Conservation (phyloP, 139 green algal genomes). For the Micromonas pusilla region DNA sequence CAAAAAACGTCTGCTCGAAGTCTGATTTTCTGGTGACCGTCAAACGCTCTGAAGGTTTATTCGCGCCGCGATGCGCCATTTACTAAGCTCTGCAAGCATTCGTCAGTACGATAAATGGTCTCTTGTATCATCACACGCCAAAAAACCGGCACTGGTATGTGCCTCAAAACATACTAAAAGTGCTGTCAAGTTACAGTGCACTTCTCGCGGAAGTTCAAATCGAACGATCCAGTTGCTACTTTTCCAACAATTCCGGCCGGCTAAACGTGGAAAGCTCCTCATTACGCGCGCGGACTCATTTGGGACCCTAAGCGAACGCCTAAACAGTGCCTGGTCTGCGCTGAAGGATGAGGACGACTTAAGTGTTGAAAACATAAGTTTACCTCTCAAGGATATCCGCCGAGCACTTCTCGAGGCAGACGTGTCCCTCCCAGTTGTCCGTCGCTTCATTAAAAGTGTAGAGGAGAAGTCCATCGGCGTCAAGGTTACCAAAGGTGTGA, state of each 20-base stretch:
- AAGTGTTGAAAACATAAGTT: conserved; percentile 87
- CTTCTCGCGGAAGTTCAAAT: no score
- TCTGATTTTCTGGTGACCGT: no score
- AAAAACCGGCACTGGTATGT: no score
- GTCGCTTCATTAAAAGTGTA: conserved; percentile 81
- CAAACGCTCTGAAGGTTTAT: no score
- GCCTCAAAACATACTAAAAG: no score
- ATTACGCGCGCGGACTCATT: neutral
- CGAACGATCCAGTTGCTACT: neutral
- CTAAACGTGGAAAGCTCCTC: neutral
- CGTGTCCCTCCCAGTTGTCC: conserved; percentile 85
- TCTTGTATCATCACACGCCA: no score
- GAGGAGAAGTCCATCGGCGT: conserved; percentile 73
- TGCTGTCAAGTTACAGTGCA: no score
- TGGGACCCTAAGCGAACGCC: neutral
- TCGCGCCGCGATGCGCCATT: no score
- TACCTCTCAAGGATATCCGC: conserved; percentile 80
- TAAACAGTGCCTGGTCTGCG: neutral
- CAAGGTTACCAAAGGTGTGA: conserved; percentile 45
- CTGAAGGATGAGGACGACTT: neutral
- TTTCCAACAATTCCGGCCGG: neutral
- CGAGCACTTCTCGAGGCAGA: conserved; percentile 94
- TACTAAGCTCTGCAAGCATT: no score
- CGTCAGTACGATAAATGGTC: no score
- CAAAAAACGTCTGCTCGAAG: no score